Evolutionary conservation across 352 stramenopile genomes (phyloP), one percentile per base, ranked within the genome.

Genomic region (Vaucheria bursata): DNA sequence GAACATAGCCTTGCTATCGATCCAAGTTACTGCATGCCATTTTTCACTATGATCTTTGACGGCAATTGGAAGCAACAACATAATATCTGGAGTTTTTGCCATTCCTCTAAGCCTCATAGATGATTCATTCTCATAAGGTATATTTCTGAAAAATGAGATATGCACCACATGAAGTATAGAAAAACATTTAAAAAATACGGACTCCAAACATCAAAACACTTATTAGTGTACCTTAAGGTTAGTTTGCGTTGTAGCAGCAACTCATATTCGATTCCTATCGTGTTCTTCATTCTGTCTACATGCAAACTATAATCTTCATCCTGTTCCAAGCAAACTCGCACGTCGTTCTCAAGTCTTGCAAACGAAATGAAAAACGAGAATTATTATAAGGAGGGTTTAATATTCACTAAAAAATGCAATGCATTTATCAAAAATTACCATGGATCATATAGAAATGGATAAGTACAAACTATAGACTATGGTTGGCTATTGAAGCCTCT

Each of bases 1-100:
- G 69, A 93, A 94, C 89, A 95, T 94, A 35, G 89, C 90, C 69
- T 95, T 95, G 81, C 88, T 93, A 78, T 95, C 90, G 71, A 94
- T 93, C 90, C 90, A 95, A 75, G 91, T 88, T n/a, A 95, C 87
- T 32, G 93, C 79, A 34, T 87, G 84, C 38, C 86, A 79, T 35
- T 85, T 59, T 38, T 76, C 64, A 8, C 89, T 66, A 6, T 81
- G 33, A 67, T 90, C 86, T n/a, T 85, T 79, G n/a, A 95, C 87
- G 0, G 86, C 89, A 36, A 94, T 91, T 1, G 90, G 89, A 12
- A 93, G 71, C 39, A 92, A 77, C 18, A 95, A 79, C 3, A 88
- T 84, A 39, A 92, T 89, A 71, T 95, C 90, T 0, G 90, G 89
- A 1, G 90, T 95, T 85, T 94, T 95, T 71, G 89, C 90, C 34